Percentiles rank a stretch among this genome's conserved stretches.
Conservation (phyloP, 1,284 basidiomycete species). For the Ceratobasidium papillatum region DNA sequence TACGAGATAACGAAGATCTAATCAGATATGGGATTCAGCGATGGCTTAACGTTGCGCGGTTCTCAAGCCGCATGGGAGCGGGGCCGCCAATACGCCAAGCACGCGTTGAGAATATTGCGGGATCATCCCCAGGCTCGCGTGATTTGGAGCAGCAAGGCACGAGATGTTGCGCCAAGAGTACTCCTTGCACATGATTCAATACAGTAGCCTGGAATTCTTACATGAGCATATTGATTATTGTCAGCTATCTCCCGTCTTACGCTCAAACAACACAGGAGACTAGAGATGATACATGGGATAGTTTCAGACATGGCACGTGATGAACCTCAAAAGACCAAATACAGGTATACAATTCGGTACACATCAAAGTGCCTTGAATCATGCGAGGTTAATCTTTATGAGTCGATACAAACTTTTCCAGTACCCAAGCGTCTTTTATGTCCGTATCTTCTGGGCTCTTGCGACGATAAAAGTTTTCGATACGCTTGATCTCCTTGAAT, state of each 20-base stretch:
- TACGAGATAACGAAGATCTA: not conserved
- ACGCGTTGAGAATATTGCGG: not conserved
- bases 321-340: too few species aligned
- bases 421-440: not conserved
- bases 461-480: conserved; percentile 23
- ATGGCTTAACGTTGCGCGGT: not conserved
- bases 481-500: conserved; percentile 9
- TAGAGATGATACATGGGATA: too few species aligned
- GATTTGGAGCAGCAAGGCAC: not conserved
- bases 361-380: too few species aligned
- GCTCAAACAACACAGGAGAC: too few species aligned
- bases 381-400: too few species aligned
- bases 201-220: too few species aligned
- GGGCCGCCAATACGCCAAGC: not conserved
- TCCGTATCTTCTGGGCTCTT: conserved; percentile 6
- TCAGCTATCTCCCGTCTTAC: too few species aligned
- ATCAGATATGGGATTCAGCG: not conserved
- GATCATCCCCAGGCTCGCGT: not conserved
- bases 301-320: too few species aligned
- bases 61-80: not conserved
- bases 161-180: not conserved
- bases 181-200: too few species aligned
- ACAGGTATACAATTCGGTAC: too few species aligned
- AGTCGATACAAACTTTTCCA: not conserved
- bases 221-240: too few species aligned